Percentiles rank a stretch among this genome's conserved stretches.
These are phyloP conservation scores for Candida stauntonica DNA, from an alignment of 805 yeast genomes.

Conservation along the genomic window DNA sequence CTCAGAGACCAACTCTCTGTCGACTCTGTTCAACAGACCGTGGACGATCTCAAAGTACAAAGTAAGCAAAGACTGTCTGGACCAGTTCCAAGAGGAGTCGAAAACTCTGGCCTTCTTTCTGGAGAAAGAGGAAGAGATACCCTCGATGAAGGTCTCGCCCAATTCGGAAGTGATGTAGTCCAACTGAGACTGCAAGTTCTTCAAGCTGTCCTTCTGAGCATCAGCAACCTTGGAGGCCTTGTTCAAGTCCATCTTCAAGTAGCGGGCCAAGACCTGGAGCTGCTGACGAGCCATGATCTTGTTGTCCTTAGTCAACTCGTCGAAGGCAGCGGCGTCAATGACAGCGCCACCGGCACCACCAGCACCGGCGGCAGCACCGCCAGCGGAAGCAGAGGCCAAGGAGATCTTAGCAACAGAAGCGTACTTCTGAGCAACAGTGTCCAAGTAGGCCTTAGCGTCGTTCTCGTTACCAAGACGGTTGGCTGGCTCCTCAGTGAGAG, in stretches of 20 bases:
- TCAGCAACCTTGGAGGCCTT: constrained; percentile 84
- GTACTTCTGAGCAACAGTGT: constrained; percentile 74
- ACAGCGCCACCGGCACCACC: constrained; percentile 78
- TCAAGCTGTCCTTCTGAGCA: constrained; percentile 75
- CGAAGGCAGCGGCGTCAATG: constrained; percentile 93
- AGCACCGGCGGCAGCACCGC: constrained; percentile 38
- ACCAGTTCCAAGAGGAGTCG: constrained; percentile 99
- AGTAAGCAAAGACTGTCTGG: constrained; percentile 91
- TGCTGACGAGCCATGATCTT: constrained; percentile 46
- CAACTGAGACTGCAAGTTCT: constrained; percentile 79
- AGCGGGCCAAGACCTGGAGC: constrained; percentile 89
- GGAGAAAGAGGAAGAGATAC: constrained; percentile 87
- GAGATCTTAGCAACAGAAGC: constrained; percentile 80
- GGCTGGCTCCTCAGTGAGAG: constrained; percentile 88
- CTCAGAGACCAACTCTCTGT: constrained; percentile 92
- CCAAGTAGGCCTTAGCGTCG: constrained; percentile 90
- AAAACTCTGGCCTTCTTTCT: constrained; percentile 91
- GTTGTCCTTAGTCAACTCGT: constrained; percentile 49
- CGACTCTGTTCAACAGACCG: constrained; percentile 86
- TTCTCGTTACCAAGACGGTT: constrained; percentile 78
- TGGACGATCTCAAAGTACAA: constrained; percentile 95
- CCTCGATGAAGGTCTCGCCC: constrained; percentile 91
- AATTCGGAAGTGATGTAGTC: constrained; percentile 71
- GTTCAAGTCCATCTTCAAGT: constrained; percentile 87
- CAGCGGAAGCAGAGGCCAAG: constrained; percentile 58